Conservation (phyloP, 495 filamentous ascomycete genomes). For the Pyronema omphalodes region DNA sequence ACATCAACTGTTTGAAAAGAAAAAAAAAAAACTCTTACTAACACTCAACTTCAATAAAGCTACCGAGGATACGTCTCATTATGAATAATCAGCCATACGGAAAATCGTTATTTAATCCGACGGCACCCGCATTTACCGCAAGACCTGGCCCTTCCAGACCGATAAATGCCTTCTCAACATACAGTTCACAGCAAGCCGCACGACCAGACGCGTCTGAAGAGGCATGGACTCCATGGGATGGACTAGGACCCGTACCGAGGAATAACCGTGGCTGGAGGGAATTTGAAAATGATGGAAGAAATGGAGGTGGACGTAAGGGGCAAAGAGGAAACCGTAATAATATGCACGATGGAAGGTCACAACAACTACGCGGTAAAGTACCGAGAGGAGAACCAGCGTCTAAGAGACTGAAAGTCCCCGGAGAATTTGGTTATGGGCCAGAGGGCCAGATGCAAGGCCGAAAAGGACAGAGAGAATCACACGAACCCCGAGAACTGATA, state of each 20-base stretch:
- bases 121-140: neutral
- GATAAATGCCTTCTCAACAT: neutral
- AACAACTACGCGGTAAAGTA: conserved; percentile 3
- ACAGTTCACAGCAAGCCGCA: neutral
- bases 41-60: neutral
- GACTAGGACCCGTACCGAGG: conserved; percentile 16
- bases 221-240: conserved; percentile 23
- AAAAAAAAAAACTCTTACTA: neutral
- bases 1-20: neutral
- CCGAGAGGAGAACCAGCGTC: neutral
- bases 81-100: conserved; percentile 6
- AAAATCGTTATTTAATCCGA: neutral
- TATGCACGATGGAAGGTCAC: neutral
- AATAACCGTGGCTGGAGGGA: conserved; percentile 11
- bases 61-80: conserved; percentile 5
- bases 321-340: neutral
- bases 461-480: neutral
- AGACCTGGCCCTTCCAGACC: neutral
- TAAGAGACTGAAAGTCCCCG: neutral
- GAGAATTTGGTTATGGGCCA: neutral
- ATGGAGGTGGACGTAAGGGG: neutral
- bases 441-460: neutral
- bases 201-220: conserved; percentile 10
- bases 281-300: conserved; percentile 9
- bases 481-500: conserved; percentile 9